Evolutionary conservation across 805 yeast genomes (phyloP).

Genomic region (Candida insectalens): DNA sequence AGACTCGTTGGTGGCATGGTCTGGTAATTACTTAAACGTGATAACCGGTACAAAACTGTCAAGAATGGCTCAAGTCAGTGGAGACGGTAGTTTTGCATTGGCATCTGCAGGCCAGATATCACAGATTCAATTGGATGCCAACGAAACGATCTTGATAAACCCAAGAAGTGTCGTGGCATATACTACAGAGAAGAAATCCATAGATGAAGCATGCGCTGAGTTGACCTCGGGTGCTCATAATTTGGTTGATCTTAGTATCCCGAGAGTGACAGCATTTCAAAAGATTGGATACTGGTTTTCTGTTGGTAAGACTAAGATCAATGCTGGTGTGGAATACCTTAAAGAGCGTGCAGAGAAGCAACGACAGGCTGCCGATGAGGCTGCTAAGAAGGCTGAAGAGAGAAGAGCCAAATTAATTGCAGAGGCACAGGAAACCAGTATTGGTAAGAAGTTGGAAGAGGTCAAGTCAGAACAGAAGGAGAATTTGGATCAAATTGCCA

Average conservation of each 20-base stretch:
- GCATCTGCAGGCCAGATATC: constrained; percentile 30
- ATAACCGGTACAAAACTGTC: constrained; percentile 3
- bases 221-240: constrained; percentile 9
- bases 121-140: constrained; percentile 24
- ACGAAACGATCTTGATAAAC: constrained; percentile 29
- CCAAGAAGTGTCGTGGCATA: constrained; percentile 33
- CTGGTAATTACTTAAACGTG: constrained; percentile 28
- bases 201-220: constrained; percentile 3
- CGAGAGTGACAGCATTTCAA: constrained; percentile 7
- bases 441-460: neutral
- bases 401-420: neutral
- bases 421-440: neutral
- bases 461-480: neutral
- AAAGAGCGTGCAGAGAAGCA: neutral
- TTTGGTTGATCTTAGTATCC: constrained; percentile 17
- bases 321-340: too few species aligned
- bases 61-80: constrained; percentile 14
- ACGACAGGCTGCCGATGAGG: neutral
- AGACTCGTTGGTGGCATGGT: constrained; percentile 35
- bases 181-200: constrained; percentile 5
- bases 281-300: constrained; percentile 1
- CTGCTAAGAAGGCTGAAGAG: neutral
- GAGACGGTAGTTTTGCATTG: constrained; percentile 32
- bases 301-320: neutral
- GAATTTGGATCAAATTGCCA: neutral